Evolutionary conservation across 371 early-diverging fungal genomes (phyloP).

Genomic region (Mortierella sp.): DNA sequence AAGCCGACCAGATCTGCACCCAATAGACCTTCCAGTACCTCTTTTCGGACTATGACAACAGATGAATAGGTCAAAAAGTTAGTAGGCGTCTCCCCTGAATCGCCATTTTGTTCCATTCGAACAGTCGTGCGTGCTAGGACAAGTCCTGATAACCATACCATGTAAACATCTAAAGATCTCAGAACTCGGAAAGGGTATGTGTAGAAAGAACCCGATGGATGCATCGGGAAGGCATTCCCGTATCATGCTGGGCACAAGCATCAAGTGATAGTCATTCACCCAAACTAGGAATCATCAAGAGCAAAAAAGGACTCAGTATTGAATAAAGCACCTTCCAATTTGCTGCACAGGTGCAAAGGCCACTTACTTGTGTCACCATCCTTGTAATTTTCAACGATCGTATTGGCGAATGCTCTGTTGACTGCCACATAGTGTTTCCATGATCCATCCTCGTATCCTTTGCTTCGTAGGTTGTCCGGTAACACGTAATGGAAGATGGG

Average conservation of each 20-base stretch:
- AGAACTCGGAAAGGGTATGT: constrained; percentile 95
- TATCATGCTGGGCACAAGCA: constrained; percentile 92
- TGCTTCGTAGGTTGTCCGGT: constrained; percentile 74
- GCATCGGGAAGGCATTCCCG: constrained; percentile 79
- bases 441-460: constrained; percentile 68
- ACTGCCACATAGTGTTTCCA: constrained; percentile 87
- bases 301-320: not conserved
- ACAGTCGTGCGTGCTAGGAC: not conserved
- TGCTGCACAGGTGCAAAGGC: not conserved
- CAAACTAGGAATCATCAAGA: constrained; percentile 73
- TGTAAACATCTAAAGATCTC: constrained; percentile 92
- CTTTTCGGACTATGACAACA: constrained; percentile 64
- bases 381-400: constrained; percentile 73
- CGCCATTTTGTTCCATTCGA: not conserved
- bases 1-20: constrained; percentile 83
- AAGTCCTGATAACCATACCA: constrained; percentile 60
- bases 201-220: constrained; percentile 95
- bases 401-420: constrained; percentile 85
- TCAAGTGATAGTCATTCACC: constrained; percentile 98
- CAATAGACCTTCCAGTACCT: constrained; percentile 87
- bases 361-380: constrained; percentile 88
- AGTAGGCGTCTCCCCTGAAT: not conserved
- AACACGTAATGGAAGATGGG: constrained; percentile 96
- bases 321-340: not conserved
- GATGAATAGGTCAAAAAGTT: not conserved